Evolutionary conservation across 495 filamentous ascomycete species (phyloP).

Genomic region (Emericellopsis terricola): DNA sequence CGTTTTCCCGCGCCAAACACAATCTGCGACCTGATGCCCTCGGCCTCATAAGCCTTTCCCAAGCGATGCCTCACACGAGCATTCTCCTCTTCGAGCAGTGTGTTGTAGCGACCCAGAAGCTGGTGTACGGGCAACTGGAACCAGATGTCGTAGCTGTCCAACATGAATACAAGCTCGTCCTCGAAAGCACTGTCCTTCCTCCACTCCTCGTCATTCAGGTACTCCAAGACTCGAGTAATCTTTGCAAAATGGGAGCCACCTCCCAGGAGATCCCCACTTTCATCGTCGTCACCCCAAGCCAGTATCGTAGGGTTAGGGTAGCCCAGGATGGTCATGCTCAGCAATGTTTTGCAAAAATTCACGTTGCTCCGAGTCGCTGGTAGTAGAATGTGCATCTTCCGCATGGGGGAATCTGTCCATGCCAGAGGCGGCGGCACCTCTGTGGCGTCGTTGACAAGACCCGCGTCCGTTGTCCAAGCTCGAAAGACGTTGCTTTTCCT

Average conservation of each 20-base stretch:
- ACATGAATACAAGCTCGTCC: slow-evolving; percentile 5
- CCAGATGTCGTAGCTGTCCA: slow-evolving; percentile 3
- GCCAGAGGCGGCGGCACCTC: too few species aligned
- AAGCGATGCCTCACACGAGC: slow-evolving; percentile 2
- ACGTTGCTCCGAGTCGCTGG: neutral
- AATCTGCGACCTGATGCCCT: slow-evolving; percentile 1
- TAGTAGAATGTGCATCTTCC: slow-evolving; percentile 1
- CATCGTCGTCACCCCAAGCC: neutral
- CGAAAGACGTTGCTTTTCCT: too few species aligned
- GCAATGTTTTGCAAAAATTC: slow-evolving; percentile 1
- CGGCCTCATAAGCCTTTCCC: neutral
- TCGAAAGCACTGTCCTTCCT: neutral
- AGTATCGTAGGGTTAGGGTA: slow-evolving; percentile 1
- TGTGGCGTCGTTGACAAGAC: too few species aligned
- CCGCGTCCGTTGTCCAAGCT: too few species aligned
- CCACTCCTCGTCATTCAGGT: neutral
- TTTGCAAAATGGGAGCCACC: neutral
- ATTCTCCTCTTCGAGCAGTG: slow-evolving; percentile 5
- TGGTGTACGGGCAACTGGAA: slow-evolving; percentile 1
- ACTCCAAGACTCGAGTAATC: neutral
- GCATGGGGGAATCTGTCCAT: too few species aligned
- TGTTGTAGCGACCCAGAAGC: neutral
- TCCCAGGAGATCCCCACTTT: neutral
- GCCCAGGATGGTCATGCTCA: neutral
- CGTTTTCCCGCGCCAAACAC: slow-evolving; percentile 2